phyloP scores from a whole-genome alignment of 1,284 basidiomycete genomes.

The Cutaneotrichosporon arboriforme region DNA sequence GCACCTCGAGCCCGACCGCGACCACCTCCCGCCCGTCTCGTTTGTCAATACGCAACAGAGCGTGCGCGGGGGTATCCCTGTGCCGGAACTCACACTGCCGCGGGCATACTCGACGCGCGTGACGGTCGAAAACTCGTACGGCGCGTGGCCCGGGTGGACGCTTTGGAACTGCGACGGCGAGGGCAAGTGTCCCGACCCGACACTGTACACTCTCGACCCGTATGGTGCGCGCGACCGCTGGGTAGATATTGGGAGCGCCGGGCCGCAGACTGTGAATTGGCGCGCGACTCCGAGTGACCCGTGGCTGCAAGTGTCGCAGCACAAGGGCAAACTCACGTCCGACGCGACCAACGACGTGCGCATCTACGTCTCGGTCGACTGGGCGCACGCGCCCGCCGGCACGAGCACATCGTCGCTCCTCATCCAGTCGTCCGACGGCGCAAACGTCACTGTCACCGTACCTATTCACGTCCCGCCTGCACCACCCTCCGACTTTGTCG shows the following conservation, averaged over 20 bases:
- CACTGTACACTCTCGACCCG: conserved; percentile 53
- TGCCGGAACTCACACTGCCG: conserved; percentile 51
- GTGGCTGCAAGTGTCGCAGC: conserved; percentile 55
- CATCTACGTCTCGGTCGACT: conserved; percentile 59
- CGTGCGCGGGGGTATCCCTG: conserved; percentile 31
- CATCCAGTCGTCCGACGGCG: conserved; percentile 51
- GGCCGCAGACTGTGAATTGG: conserved; percentile 58
- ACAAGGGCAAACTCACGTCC: conserved; percentile 54
- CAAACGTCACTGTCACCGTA: conserved; percentile 45
- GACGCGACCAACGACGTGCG: conserved; percentile 53
- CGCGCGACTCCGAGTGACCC: conserved; percentile 53
- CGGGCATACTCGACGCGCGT: conserved; percentile 54
- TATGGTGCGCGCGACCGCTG: conserved; percentile 58
- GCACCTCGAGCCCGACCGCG: conserved; percentile 64
- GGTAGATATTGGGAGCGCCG: conserved; percentile 60
- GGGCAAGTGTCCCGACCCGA: conserved; percentile 55
- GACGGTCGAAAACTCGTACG: conserved; percentile 58
- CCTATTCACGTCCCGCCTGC: conserved; percentile 27
- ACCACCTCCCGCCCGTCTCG: conserved; percentile 46
- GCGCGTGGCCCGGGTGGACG: conserved; percentile 41
- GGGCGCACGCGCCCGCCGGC: conserved; percentile 51
- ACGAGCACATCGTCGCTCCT: conserved; percentile 39
- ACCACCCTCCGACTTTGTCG: conserved; percentile 53
- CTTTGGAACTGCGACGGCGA: conserved; percentile 49
- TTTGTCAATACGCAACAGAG: conserved; percentile 9